Evolutionary conservation across 2,329 filamentous ascomycete species (phyloP), one percentile per base, ranked within the genome.

Genomic region (Tolypocladium amazonense): DNA sequence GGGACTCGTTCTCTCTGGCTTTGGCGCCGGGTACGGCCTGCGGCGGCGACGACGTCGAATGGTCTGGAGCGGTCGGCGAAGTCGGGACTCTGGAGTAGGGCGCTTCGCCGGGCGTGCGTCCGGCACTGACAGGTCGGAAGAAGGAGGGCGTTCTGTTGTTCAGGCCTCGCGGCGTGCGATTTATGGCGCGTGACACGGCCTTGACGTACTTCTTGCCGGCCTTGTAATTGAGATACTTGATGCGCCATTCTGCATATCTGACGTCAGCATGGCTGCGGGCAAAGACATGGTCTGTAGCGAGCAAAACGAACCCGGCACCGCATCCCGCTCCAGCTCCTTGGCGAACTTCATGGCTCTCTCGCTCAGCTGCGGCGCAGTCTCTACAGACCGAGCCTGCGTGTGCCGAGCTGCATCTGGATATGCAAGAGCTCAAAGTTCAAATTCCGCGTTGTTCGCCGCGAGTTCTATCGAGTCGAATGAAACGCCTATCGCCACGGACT

Each of bases 221-320:
- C 81, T 96, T 96, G 80, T 97, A 97, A 75, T 97, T 86, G 67
- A 97, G 82, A 73, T 97, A 97, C 74, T 96, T 96, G 72, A 87
- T 83, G 69, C 89, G 86, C 93, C 93, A 97, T 83, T 97, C 85
- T 87, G 65, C 35, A 18, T 20, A 54, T 50, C 14, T 60, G 33
- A 56, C 30, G 61, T 64, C 27, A 64, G 62, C 37, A 11, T 7
- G 37, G 18, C 53, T 0, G 12, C 5, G 6, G 11, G 15, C 35
- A 30, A 25, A 35, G 50, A 53, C 50, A 53, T 1, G 3, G 50
- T 20, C 30, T 53, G 50, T 30, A 53, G 50, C 50, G 30, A 18
- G 47, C 25, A 60, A 56, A 55, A 65, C 75, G 70, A 72, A 86
- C 84, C 92, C 70, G 92, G 92, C 64, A 97, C 91, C 58, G 92